A percentile compares a stretch with the other conserved stretches of the same genome.
These are phyloP conservation scores for Pseudisothecium myosuroides DNA, from an alignment of 225 moss, liverwort and hornwort species.

Conservation along the genomic window DNA sequence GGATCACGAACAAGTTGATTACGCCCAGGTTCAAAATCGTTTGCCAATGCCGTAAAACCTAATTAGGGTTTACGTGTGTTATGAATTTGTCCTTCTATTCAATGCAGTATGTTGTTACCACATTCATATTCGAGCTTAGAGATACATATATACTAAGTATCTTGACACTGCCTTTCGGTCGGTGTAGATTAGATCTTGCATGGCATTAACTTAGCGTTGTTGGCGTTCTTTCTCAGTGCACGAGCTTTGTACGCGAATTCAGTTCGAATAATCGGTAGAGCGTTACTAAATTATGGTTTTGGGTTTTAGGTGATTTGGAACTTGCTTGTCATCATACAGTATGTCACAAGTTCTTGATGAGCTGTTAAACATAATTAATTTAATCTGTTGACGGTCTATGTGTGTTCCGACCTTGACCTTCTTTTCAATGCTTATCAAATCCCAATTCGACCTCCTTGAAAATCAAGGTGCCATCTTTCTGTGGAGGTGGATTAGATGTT, in stretches of 20 bases:
- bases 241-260: neutral
- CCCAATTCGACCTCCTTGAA: neutral
- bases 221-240: neutral
- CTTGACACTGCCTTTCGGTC: neutral
- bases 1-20: constrained; percentile 49
- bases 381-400: neutral
- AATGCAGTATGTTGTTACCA: neutral
- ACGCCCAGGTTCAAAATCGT: constrained; percentile 53
- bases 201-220: neutral
- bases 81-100: neutral
- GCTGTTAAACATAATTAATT: neutral
- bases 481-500: neutral
- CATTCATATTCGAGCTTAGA: neutral
- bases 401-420: neutral
- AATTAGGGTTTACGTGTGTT: neutral
- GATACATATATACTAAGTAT: neutral
- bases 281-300: neutral
- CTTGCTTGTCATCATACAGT: neutral
- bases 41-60: neutral
- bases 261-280: neutral
- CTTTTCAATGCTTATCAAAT: neutral
- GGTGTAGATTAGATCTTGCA: neutral
- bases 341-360: neutral
- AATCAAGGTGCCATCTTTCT: neutral
- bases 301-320: neutral